A percentile compares a stretch with the other conserved stretches of the same genome.
Conservation (phyloP, 192 early-diverging fungal species). For the Kappamyces sp. region DNA sequence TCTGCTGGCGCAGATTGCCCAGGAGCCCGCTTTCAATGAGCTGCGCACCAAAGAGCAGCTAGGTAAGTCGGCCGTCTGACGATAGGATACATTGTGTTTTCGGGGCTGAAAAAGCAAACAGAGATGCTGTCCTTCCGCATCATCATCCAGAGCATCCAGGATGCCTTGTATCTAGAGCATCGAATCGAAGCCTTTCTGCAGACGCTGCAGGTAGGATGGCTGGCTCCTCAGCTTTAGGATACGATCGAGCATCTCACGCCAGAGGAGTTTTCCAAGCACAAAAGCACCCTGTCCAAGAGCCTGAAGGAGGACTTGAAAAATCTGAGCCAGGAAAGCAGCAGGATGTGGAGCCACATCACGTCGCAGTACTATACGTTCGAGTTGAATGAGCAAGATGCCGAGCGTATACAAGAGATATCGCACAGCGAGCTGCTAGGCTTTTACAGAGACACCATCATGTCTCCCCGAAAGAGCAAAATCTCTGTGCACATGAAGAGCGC, state of each 20-base stretch:
- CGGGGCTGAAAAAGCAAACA: constrained; percentile 64
- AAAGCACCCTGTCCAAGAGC: constrained; percentile 54
- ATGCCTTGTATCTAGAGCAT: constrained; percentile 72
- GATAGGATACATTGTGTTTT: constrained; percentile 69
- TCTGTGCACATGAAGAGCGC: constrained; percentile 50
- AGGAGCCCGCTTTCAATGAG: constrained; percentile 90
- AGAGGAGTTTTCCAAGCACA: constrained; percentile 60
- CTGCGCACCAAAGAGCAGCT: constrained; percentile 79
- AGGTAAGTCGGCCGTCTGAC: constrained; percentile 5
- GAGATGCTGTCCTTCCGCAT: constrained; percentile 74
- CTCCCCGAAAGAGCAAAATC: constrained; percentile 51
- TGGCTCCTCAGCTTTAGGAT: constrained; percentile 15
- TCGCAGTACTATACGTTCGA: constrained; percentile 79
- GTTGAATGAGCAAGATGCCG: constrained; percentile 56
- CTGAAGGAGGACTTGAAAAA: constrained; percentile 73
- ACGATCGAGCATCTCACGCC: constrained; percentile 54
- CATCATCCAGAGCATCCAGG: constrained; percentile 81
- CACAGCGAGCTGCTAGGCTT: constrained; percentile 53
- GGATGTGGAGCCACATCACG: constrained; percentile 64
- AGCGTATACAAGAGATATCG: constrained; percentile 42
- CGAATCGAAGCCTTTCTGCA: constrained; percentile 75
- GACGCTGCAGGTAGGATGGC: constrained; percentile 35
- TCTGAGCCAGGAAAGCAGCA: constrained; percentile 59
- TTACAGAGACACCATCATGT: constrained; percentile 50
- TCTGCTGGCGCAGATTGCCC: constrained; percentile 73